Evolutionary conservation across 345 rosid genomes (phyloP), one percentile per base, ranked within the genome.

Genomic region (Citrus australasica): DNA sequence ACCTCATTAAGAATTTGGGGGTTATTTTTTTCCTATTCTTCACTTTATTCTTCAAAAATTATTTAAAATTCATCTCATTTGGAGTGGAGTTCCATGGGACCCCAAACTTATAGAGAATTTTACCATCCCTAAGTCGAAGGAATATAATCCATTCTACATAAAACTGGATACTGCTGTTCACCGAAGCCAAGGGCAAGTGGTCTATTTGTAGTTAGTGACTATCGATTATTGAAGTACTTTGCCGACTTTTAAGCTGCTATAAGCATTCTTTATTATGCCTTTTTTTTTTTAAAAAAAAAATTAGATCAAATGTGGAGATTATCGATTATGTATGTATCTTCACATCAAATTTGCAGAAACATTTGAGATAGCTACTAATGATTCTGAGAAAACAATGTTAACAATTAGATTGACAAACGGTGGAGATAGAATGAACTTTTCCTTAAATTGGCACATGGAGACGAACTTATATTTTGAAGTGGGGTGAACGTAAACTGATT

Each of bases 31-130:
- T 0, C 4, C 0, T 32, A 3, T 32, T 32, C 4, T 3, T 0
- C 4, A 3, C 4, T 32, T 0, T 0, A 32, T 32, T 32, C 0
- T 3, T 32, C 0, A 32, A 32, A 32, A 32, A 0, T 3, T 32
- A 32, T 32, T 32, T 0, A 32, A 32, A 32, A 32, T 32, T 32
- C 4, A 32, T 32, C 4, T 32, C 33, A 30, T 30, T 30, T 30
- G 4, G 4, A 32, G 33, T 32, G 0, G 4, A 32, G 4, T 0
- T 32, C 33, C 0, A 3, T 32, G 4, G 32, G 4, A 32, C 33
- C 4, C 4, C 33, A 32, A 32, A 32, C 33, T 0, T 32, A 32
- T 32, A 4, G 33, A 32, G 33, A 32, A 32, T 32, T 32, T 32
- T 32, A 0, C 0, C 33, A 32, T 32, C 0, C 32, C 4, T 32